A percentile compares a stretch with the other conserved stretches of the same genome.
Evolutionary conservation across 2,329 filamentous ascomycete genomes (phyloP).

Genomic region (Pezicula rhizophila): DNA sequence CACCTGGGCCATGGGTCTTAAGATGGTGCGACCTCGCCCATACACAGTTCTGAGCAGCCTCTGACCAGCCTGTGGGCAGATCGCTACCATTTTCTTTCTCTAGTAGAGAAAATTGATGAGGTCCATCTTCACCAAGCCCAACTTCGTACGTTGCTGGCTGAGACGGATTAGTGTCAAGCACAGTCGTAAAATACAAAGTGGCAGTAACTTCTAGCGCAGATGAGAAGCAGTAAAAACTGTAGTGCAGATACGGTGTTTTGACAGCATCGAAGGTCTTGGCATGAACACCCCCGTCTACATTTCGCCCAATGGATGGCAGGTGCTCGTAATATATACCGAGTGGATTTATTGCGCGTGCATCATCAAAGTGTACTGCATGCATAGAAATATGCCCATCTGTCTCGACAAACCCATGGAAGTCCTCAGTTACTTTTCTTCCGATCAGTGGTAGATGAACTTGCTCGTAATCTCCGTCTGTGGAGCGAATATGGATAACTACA

Average conservation of each 20-base stretch:
- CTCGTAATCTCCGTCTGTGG: slow-evolving; percentile 34
- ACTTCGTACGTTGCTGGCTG: no score
- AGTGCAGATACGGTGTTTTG: background rate
- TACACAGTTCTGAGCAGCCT: slow-evolving; percentile 9
- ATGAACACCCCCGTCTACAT: slow-evolving; percentile 50
- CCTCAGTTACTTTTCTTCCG: slow-evolving; percentile 38
- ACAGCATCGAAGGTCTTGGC: slow-evolving; percentile 15
- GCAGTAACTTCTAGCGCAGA: background rate
- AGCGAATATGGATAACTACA: slow-evolving; percentile 26
- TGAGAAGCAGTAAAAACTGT: background rate
- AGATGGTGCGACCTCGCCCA: slow-evolving; percentile 12
- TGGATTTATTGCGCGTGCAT: slow-evolving; percentile 30
- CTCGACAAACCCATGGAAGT: slow-evolving; percentile 55
- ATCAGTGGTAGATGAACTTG: slow-evolving; percentile 48
- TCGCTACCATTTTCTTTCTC: no score
- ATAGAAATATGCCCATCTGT: slow-evolving; percentile 49
- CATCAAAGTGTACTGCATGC: slow-evolving; percentile 29
- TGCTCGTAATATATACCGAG: background rate
- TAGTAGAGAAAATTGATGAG: no score
- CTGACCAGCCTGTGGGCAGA: background rate
- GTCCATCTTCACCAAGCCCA: no score
- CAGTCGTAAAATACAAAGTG: background rate
- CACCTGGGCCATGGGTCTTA: slow-evolving; percentile 1
- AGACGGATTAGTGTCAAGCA: background rate
- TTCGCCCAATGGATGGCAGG: slow-evolving; percentile 33